Conservation (phyloP, 805 yeast species). For the Danielia oregonensis region DNA sequence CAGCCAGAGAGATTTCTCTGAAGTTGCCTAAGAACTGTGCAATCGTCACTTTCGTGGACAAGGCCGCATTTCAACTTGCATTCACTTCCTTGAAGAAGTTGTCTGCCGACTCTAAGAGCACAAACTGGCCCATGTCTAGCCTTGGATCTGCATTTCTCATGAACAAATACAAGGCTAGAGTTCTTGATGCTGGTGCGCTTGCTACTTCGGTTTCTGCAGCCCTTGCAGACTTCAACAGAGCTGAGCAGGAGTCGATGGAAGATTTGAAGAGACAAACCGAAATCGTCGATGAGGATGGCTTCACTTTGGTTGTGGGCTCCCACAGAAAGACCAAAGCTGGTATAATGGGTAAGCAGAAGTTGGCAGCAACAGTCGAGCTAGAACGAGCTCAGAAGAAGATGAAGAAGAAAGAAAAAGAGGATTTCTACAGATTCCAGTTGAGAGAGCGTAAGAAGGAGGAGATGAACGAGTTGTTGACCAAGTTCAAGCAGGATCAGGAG, state of each 20-base stretch:
- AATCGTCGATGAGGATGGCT: constrained; percentile 88
- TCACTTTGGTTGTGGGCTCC: constrained; percentile 83
- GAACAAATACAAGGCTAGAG: constrained; percentile 28
- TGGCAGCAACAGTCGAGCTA: constrained; percentile 33
- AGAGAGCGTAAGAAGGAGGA: constrained; percentile 91
- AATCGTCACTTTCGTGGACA: constrained; percentile 70
- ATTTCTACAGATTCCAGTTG: constrained; percentile 93
- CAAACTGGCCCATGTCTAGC: constrained; percentile 38
- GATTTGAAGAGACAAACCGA: constrained; percentile 52
- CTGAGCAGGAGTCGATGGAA: constrained; percentile 61
- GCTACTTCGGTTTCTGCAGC: constrained; percentile 56
- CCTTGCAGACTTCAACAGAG: constrained; percentile 62
- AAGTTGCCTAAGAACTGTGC: constrained; percentile 74
- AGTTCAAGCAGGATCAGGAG: constrained; percentile 89
- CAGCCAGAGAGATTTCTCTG: constrained; percentile 26
- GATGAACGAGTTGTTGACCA: constrained; percentile 78
- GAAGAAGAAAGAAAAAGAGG: constrained; percentile 75
- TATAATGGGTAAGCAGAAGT: constrained; percentile 53
- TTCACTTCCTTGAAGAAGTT: constrained; percentile 57
- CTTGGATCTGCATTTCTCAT: constrained; percentile 44
- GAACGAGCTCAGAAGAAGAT: constrained; percentile 45
- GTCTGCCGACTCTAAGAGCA: constrained; percentile 17
- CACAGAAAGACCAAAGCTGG: constrained; percentile 80
- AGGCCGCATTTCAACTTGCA: constrained; percentile 61
- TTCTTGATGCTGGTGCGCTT: constrained; percentile 49